Base-by-base conservation (phyloP, 805 yeast genomes). In the Candida caryicola region DNA sequence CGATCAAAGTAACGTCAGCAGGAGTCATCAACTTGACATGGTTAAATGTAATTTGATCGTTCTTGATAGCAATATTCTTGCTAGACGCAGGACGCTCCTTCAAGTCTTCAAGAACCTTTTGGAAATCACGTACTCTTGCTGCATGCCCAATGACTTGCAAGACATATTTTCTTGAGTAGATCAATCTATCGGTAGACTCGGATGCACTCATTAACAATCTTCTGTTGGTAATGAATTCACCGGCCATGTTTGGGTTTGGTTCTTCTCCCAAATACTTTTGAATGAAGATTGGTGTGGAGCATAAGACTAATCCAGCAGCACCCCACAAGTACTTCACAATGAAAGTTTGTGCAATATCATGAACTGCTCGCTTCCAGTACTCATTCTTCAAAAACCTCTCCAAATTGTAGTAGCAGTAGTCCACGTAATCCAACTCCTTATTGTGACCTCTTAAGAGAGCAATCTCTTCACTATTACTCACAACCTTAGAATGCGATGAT, bases 311-410 rank as follows among this genome's bases (percentile, higher is more conserved):
- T 8, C 98, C 98, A 23, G 93, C 87, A 2, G 96, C 98, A 45
- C 98, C 98, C 90, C 96, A 84, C 34, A 88, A 78, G 62, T 90
- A 90, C 64, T 90, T 90, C 44, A 90, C 90, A 37, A 88, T 80
- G 52, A 89, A 90, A 34, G 84, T 86, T 49, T 91, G 93, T 2
- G 91, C 85, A 49, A 86, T 76, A 54, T 89, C 89, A 61, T 89
- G 91, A 17, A 84, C 59, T 19, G 91, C 82, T 65, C 82, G 73
- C 50, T 85, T 81, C 63, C 85, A 77, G 46, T 84, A 74, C 54
- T 85, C 90, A 63, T 80, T 76, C 52, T 84, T 78, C 47, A 82
- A 73, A 60, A 89, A 91, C 43, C 81, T 70, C 47, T 85, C 93
- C 48, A 89, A 69, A 45, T 84, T 82, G 60, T 87, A 89, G 62